A percentile compares a stretch with the other conserved stretches of the same genome.
phyloP scores from a whole-genome alignment of 2,329 filamentous ascomycete species.

The Anthostomella pinea region DNA sequence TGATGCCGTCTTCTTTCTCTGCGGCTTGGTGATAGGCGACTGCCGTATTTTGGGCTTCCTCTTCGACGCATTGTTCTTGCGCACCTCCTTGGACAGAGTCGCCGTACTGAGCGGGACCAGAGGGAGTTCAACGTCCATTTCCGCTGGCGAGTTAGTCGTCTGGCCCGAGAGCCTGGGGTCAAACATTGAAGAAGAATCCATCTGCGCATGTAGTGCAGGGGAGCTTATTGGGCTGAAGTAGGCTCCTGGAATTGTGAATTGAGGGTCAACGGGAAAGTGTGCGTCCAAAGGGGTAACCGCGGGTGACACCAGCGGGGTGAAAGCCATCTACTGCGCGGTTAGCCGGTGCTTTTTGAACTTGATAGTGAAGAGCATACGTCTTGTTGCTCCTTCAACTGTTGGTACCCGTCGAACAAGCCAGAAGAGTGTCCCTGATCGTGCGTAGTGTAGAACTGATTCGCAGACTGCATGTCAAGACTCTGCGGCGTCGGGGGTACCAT shows the following conservation, averaged over 20 bases:
- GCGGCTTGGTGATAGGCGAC: slow-evolving; percentile 70
- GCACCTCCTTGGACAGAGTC: slow-evolving; percentile 50
- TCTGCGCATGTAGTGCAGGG: slow-evolving; percentile 73
- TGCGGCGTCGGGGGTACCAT: slow-evolving; percentile 77
- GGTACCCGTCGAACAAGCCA: slow-evolving; percentile 64
- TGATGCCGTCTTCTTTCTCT: slow-evolving; percentile 51
- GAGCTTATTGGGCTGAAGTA: slow-evolving; percentile 85
- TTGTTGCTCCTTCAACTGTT: slow-evolving; percentile 66
- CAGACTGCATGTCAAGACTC: slow-evolving; percentile 72
- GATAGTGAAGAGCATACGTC: slow-evolving; percentile 46
- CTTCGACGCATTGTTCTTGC: slow-evolving; percentile 52
- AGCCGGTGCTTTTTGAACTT: slow-evolving; percentile 19
- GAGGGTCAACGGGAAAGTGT: slow-evolving; percentile 59
- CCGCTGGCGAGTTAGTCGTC: slow-evolving; percentile 53
- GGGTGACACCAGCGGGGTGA: slow-evolving; percentile 80
- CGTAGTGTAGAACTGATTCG: slow-evolving; percentile 58
- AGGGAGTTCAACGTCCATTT: slow-evolving; percentile 52
- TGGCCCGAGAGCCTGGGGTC: slow-evolving; percentile 40
- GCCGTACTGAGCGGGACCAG: slow-evolving; percentile 39
- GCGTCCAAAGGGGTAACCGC: slow-evolving; percentile 77
- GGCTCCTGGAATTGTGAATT: slow-evolving; percentile 63
- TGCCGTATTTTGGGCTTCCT: slow-evolving; percentile 59
- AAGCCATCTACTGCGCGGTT: slow-evolving; percentile 57
- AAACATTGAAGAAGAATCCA: slow-evolving; percentile 46
- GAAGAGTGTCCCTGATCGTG: slow-evolving; percentile 55